phyloP scores from a whole-genome alignment of 139 green algal species.

The Tetraselmis chui region DNA sequence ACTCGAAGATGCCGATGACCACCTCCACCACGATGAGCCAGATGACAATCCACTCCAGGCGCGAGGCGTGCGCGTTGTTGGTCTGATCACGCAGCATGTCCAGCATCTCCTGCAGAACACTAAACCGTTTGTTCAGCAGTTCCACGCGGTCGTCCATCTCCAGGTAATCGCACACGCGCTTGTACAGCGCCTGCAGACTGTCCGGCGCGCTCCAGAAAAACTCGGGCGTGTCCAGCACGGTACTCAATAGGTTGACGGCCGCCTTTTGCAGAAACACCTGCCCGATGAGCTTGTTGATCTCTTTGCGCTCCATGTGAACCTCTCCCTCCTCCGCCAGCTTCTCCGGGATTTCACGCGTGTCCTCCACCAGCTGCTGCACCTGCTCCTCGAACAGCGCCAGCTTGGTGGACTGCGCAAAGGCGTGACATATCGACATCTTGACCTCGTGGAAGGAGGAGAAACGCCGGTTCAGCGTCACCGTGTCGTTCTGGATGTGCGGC shows the following conservation, averaged over 20 bases:
- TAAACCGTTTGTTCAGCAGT: slow-evolving; percentile 30
- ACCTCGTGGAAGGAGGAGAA: slow-evolving; percentile 28
- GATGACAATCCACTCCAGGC: slow-evolving; percentile 68
- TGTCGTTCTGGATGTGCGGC: slow-evolving; percentile 78
- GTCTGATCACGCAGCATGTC: slow-evolving; percentile 63
- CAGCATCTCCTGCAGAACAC: slow-evolving; percentile 62
- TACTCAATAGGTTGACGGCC: slow-evolving; percentile 54
- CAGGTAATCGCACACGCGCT: slow-evolving; percentile 66
- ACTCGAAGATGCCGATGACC: slow-evolving; percentile 49
- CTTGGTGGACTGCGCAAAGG: slow-evolving; percentile 32
- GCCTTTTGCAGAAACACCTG: slow-evolving; percentile 70
- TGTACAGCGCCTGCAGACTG: slow-evolving; percentile 65
- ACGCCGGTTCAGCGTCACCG: slow-evolving; percentile 62
- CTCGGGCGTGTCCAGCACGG: slow-evolving; percentile 57
- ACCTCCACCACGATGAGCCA: slow-evolving; percentile 44
- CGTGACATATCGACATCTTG: slow-evolving; percentile 49
- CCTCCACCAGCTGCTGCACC: not conserved
- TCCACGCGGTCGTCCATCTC: slow-evolving; percentile 47
- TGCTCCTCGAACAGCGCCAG: slow-evolving; percentile 9
- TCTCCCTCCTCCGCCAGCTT: not conserved
- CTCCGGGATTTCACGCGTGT: slow-evolving; percentile 1
- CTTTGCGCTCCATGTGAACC: slow-evolving; percentile 7
- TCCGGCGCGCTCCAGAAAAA: slow-evolving; percentile 72
- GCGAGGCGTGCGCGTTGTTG: slow-evolving; percentile 49
- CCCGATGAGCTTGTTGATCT: slow-evolving; percentile 17